Percentiles rank a stretch among this genome's conserved stretches.
Conservation (phyloP, 2,329 filamentous ascomycete genomes). For the Neopestalotiopsis rosae region DNA sequence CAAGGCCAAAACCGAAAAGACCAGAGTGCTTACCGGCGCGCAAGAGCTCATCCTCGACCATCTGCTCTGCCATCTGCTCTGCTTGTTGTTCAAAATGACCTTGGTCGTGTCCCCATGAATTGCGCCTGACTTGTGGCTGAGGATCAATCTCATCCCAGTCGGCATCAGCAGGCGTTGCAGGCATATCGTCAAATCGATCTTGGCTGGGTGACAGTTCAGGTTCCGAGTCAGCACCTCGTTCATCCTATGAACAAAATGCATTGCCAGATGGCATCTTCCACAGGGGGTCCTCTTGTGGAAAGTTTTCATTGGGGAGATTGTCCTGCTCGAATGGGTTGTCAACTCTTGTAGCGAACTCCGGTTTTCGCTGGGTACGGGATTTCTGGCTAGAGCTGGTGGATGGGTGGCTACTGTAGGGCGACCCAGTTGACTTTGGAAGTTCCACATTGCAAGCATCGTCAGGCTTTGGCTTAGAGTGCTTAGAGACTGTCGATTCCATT, state of each 20-base stretch:
- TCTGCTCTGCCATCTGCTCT: constrained; percentile 28
- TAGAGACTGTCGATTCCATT: neutral
- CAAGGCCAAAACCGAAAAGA: constrained; percentile 23
- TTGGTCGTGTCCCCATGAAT: constrained; percentile 24
- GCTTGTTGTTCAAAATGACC: constrained; percentile 26
- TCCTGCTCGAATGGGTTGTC: neutral
- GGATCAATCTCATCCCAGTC: neutral
- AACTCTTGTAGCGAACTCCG: neutral
- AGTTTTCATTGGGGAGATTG: neutral
- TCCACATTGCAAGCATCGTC: neutral
- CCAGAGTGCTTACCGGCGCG: constrained; percentile 34
- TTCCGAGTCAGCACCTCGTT: constrained; percentile 1
- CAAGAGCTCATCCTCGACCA: constrained; percentile 32
- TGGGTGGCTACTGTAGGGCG: neutral
- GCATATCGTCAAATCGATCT: constrained; percentile 8
- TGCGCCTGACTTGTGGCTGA: constrained; percentile 14
- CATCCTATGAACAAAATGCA: constrained; percentile 17
- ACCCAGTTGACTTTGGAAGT: neutral
- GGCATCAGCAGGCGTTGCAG: constrained; percentile 9
- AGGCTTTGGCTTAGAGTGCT: neutral
- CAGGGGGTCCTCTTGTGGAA: neutral
- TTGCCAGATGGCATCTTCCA: neutral
- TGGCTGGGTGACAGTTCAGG: constrained; percentile 2
- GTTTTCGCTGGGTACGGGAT: neutral
- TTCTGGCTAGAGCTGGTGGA: neutral